Percentiles rank a stretch among this genome's conserved stretches.
Conservation (phyloP, 192 early-diverging fungal species). For the Lunasporangiospora selenospora region DNA sequence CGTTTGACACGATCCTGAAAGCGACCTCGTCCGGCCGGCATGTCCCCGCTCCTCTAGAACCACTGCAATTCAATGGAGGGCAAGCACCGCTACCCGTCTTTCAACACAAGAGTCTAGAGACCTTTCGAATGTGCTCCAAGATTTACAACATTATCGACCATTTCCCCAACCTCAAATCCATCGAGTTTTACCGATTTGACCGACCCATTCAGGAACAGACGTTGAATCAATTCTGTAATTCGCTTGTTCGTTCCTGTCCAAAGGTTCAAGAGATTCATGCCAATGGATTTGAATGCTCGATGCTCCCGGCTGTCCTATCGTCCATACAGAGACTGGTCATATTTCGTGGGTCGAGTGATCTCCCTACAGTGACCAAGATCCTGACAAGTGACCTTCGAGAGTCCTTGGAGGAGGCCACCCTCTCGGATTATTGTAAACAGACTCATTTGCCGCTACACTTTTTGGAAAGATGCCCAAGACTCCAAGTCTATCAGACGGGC, state of each 20-base stretch:
- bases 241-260: conserved; percentile 9
- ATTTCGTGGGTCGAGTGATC: conserved; percentile 21
- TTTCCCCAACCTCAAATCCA: conserved; percentile 12
- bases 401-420: conserved; percentile 20
- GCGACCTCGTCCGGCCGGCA: neutral
- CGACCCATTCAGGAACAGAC: neutral
- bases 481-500: neutral
- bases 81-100: neutral
- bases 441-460: conserved; percentile 19
- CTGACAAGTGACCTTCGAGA: conserved; percentile 11
- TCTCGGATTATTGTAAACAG: conserved; percentile 17
- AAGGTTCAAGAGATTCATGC: conserved; percentile 11
- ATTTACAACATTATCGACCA: conserved; percentile 15
- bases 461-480: conserved; percentile 23
- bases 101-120: conserved; percentile 21
- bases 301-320: conserved; percentile 18
- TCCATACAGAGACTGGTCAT: neutral
- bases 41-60: no score
- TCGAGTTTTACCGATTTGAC: conserved; percentile 33
- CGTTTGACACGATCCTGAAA: neutral
- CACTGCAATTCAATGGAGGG: neutral
- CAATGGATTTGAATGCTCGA: conserved; percentile 36
- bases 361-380: conserved; percentile 14
- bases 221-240: conserved; percentile 10
- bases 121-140: conserved; percentile 24